phyloP scores from a whole-genome alignment of 179 eudicot species.

The Heliamphora pulchella region DNA sequence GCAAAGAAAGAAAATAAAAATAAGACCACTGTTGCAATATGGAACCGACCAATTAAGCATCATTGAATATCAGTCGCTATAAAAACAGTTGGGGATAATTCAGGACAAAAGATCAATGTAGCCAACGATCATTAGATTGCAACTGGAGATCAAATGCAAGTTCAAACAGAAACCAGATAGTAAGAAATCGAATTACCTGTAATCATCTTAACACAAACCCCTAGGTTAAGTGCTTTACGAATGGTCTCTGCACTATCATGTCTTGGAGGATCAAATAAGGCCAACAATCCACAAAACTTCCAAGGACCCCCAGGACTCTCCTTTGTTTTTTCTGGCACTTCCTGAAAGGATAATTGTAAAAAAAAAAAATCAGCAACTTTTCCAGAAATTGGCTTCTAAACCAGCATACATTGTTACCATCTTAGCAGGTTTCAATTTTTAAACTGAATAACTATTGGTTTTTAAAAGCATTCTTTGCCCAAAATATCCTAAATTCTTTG shows the following conservation, averaged over 20 bases:
- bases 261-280: slow-evolving; percentile 84
- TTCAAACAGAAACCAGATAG: slow-evolving; percentile 5
- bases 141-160: background rate
- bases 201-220: slow-evolving; percentile 82
- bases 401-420: background rate
- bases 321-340: slow-evolving; percentile 55
- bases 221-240: slow-evolving; percentile 64
- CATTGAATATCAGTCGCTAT: background rate
- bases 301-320: slow-evolving; percentile 65
- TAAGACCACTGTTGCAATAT: background rate
- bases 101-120: background rate
- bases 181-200: slow-evolving; percentile 38
- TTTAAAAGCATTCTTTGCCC: background rate
- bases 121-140: background rate
- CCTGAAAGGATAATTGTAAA: slow-evolving; percentile 26
- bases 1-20: too few relatives aligned
- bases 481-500: background rate
- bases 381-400: background rate
- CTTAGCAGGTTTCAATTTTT: slow-evolving; percentile 5
- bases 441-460: background rate
- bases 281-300: slow-evolving; percentile 64
- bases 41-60: background rate
- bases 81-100: background rate
- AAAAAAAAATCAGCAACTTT: background rate
- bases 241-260: slow-evolving; percentile 23